phyloP scores from a whole-genome alignment of 371 early-diverging fungal species.

The Circinella minor region DNA sequence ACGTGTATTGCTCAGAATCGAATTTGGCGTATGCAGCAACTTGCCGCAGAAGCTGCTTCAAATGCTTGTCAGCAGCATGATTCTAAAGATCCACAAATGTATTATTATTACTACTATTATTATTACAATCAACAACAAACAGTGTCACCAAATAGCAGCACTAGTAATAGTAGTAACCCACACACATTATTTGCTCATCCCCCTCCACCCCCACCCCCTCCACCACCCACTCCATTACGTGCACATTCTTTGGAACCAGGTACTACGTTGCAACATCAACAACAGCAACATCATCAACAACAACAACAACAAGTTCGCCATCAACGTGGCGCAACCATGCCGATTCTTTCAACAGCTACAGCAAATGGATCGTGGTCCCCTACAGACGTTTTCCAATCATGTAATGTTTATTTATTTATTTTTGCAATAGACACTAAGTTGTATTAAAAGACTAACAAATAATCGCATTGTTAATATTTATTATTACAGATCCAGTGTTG shows the following conservation, averaged over 20 bases:
- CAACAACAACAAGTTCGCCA: slow-evolving; percentile 12
- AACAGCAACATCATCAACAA: slow-evolving; percentile 6
- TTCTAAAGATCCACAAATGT: slow-evolving; percentile 32
- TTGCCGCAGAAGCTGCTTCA: slow-evolving; percentile 45
- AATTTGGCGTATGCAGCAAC: slow-evolving; percentile 42
- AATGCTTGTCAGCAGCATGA: slow-evolving; percentile 45
- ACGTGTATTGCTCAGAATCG: slow-evolving; percentile 55
- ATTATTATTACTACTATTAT: slow-evolving; percentile 50
- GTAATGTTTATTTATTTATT: background rate
- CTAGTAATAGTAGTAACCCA: slow-evolving; percentile 19
- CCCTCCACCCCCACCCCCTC: slow-evolving; percentile 17
- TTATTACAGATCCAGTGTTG: slow-evolving; percentile 2
- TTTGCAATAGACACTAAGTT: too few relatives aligned
- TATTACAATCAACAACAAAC: slow-evolving; percentile 47
- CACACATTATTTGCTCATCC: slow-evolving; percentile 8
- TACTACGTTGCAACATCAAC: background rate
- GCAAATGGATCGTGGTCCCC: background rate
- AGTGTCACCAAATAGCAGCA: background rate
- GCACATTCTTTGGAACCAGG: slow-evolving; percentile 14
- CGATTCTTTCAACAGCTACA: slow-evolving; percentile 4
- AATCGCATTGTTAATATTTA: background rate
- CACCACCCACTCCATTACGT: slow-evolving; percentile 16
- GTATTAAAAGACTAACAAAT: too few relatives aligned
- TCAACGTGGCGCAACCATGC: slow-evolving; percentile 21
- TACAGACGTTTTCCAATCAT: background rate